phyloP scores from a whole-genome alignment of 352 stramenopile genomes.

The Phytophthora cactorum region DNA sequence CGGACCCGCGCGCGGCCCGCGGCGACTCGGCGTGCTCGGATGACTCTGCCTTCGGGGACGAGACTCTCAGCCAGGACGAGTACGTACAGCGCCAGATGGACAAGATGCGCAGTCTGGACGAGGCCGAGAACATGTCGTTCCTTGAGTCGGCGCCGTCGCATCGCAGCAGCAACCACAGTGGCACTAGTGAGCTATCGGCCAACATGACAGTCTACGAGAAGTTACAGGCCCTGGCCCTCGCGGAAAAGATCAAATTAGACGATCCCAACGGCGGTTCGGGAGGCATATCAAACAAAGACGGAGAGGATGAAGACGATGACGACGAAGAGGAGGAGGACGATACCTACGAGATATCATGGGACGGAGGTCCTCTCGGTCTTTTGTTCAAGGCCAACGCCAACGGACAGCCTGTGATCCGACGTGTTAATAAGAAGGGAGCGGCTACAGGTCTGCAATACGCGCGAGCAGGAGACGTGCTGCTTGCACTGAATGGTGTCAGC shows the following conservation, averaged over 20 bases:
- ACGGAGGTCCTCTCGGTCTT: constrained; percentile 66
- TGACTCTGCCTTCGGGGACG: constrained; percentile 60
- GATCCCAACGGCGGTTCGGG: constrained; percentile 11
- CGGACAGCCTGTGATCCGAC: constrained; percentile 68
- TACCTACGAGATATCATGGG: constrained; percentile 75
- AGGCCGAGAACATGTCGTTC: constrained; percentile 24
- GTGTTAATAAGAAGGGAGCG: constrained; percentile 76
- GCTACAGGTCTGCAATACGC: constrained; percentile 67
- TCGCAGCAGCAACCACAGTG: constrained; percentile 37
- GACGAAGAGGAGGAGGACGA: constrained; percentile 72
- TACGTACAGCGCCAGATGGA: constrained; percentile 55
- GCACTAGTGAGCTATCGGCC: constrained; percentile 22
- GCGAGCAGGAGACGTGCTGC: constrained; percentile 75
- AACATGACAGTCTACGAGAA: constrained; percentile 56
- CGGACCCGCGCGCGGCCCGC: constrained; percentile 22
- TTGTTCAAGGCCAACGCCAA: constrained; percentile 71
- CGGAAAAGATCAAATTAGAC: constrained; percentile 51
- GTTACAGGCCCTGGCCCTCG: constrained; percentile 59
- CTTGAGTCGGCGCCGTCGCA: constrained; percentile 32
- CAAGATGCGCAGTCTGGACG: constrained; percentile 55
- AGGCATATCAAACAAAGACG: not conserved
- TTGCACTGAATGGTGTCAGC: constrained; percentile 67
- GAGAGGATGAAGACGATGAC: constrained; percentile 42
- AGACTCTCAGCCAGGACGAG: constrained; percentile 54
- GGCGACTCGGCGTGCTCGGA: constrained; percentile 47